Evolutionary conservation across 441 rosid genomes (phyloP), one percentile per base, ranked within the genome.

Genomic region (Jatropha multifida): DNA sequence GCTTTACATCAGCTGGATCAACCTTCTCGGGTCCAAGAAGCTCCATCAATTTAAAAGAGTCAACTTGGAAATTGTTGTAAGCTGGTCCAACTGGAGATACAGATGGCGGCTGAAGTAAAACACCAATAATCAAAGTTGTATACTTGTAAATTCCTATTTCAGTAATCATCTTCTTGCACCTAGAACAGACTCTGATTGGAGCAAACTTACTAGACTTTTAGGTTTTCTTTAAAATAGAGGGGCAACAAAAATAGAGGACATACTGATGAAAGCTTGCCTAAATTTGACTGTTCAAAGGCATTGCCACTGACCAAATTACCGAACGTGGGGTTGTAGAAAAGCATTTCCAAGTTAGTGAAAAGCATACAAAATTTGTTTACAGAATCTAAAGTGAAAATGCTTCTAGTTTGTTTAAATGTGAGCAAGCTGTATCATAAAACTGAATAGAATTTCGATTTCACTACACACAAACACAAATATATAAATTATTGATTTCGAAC

Each of bases 11-110:
- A 2, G 86, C 76, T 65, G 97, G 93, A 63, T 95, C 97, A n/a
- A 95, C 98, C 82, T 88, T 93, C 82, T 95, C 99, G 0, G 97
- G 97, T 78, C 97, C 99, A 80, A 95, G 97, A 84, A 95, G 96
- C 87, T 95, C 99, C 95, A 95, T 82, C 62, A 93, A 83, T 80
- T 92, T 95, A 83, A 92, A 90, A 3, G 99, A 93, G 82, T 95
- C 99, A 72, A 90, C 89, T 81, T 92, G 97, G 84, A 95, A 92
- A 79, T 85, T 88, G 72, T 74, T 88, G 84, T 88, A 90, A 68
- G 83, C 84, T 23, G 92, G 84, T 80, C 90, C 98, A 85, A 88
- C 71, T 12, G 93, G 85, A 37, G 92, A 81, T 77, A 85, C 79
- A 72, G 83, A 83, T 68, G 94, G 88, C 14, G 85, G 93, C 93